Conservation (phyloP, 176 grass and related monocot species). For the Avena sativa region DNA sequence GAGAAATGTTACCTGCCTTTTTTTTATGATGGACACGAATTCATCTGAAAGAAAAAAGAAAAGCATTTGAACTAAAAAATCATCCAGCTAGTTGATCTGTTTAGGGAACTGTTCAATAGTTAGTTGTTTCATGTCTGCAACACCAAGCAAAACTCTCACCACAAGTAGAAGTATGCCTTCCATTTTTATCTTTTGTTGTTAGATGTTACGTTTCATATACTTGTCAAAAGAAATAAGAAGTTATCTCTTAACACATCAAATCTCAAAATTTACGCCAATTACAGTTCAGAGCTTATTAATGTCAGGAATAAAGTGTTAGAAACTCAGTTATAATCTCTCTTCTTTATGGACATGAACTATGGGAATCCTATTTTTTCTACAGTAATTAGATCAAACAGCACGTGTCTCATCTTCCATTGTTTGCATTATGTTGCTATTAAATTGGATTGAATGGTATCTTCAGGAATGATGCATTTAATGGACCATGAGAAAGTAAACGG, state of each 20-base stretch:
- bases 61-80: constrained; percentile 22
- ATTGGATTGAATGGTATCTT: constrained; percentile 37
- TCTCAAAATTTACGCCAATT: neutral
- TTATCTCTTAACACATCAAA: constrained; percentile 10
- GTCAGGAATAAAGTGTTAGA: constrained; percentile 6
- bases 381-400: constrained; percentile 17
- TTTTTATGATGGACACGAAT: neutral
- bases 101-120: constrained; percentile 7
- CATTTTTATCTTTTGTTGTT: constrained; percentile 25
- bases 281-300: constrained; percentile 17
- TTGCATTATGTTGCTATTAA: constrained; percentile 36
- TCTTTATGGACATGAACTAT: constrained; percentile 15
- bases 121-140: neutral
- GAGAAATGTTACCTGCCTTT: constrained; percentile 1
- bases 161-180: neutral
- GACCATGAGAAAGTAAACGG: constrained; percentile 86
- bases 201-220: constrained; percentile 1
- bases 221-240: constrained; percentile 32
- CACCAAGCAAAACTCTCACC: constrained; percentile 17
- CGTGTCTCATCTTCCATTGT: constrained; percentile 40
- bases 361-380: constrained; percentile 7
- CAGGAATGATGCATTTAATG: constrained; percentile 99
- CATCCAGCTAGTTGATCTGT: neutral
- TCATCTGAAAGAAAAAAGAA: constrained; percentile 5
- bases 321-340: constrained; percentile 4